These are phyloP conservation scores for Punctularia strigosozonata DNA, from an alignment of 768 basidiomycete species.

Conservation along the genomic window DNA sequence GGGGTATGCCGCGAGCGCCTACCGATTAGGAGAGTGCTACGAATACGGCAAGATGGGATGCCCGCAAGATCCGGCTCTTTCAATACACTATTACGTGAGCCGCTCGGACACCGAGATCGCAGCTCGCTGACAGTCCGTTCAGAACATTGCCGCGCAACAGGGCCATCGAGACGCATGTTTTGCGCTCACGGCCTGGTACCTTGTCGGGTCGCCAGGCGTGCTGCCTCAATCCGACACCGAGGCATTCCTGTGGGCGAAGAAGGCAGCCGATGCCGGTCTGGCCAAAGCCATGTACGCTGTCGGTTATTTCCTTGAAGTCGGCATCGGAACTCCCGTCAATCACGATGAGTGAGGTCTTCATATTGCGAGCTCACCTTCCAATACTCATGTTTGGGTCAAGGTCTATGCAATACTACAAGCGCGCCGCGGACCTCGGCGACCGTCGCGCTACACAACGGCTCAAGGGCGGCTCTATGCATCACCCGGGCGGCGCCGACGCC, in stretches of 20 bases:
- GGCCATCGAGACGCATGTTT: slow-evolving; percentile 96
- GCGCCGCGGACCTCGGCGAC: slow-evolving; percentile 85
- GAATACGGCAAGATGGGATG: slow-evolving; percentile 99
- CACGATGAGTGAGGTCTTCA: slow-evolving; percentile 45
- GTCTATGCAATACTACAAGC: slow-evolving; percentile 74
- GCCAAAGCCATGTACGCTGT: slow-evolving; percentile 97
- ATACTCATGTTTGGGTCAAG: slow-evolving; percentile 25
- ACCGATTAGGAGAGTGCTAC: slow-evolving; percentile 94
- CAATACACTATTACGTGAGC: slow-evolving; percentile 96
- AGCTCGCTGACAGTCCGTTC: slow-evolving; percentile 1
- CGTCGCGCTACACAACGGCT: slow-evolving; percentile 86
- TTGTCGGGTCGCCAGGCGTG: slow-evolving; percentile 95
- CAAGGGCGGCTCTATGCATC: slow-evolving; percentile 41
- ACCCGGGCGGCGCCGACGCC: slow-evolving; percentile 49
- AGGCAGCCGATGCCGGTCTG: slow-evolving; percentile 84
- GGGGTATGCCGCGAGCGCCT: slow-evolving; percentile 92
- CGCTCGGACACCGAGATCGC: slow-evolving; percentile 3
- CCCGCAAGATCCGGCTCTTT: slow-evolving; percentile 91
- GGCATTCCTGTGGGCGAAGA: slow-evolving; percentile 95
- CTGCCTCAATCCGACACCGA: slow-evolving; percentile 98
- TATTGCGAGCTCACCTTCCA: too few species aligned
- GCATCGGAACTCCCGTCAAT: slow-evolving; percentile 68
- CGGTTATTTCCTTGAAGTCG: slow-evolving; percentile 95
- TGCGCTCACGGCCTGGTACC: slow-evolving; percentile 97
- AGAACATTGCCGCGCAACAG: slow-evolving; percentile 98